Evolutionary conservation across 495 filamentous ascomycete genomes (phyloP).

Genomic region (Tuber melanosporum): DNA sequence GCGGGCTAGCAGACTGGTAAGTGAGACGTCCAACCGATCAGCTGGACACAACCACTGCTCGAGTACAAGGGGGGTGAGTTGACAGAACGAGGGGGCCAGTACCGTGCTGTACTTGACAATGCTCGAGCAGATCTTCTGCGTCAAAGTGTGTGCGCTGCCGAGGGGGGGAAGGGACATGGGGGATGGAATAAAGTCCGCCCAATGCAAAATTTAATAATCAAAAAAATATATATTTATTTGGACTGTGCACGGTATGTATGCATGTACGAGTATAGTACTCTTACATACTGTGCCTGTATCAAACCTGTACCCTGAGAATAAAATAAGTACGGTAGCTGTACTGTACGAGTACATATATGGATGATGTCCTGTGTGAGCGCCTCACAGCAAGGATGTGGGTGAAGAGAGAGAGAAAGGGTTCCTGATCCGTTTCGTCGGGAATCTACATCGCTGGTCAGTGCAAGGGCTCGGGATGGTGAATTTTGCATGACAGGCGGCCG

Average conservation of each 20-base stretch:
- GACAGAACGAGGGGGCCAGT: neutral
- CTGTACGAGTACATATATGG: neutral
- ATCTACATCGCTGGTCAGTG: conserved; percentile 31
- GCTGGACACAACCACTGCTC: conserved; percentile 30
- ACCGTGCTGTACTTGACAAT: conserved; percentile 12
- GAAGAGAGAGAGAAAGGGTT: conserved; percentile 24
- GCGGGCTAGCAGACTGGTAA: conserved; percentile 11
- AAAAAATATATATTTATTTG: neutral
- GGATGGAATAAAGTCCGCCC: conserved; percentile 1
- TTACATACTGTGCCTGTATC: neutral
- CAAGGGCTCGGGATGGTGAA: conserved; percentile 22
- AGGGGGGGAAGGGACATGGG: conserved; percentile 6
- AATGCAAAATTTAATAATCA: neutral
- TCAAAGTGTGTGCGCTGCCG: conserved; percentile 14
- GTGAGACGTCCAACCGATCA: conserved; percentile 31
- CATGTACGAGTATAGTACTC: neutral
- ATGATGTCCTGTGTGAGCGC: conserved; percentile 17
- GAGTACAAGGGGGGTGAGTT: conserved; percentile 18
- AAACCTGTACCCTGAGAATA: neutral
- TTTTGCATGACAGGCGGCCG: conserved; percentile 6
- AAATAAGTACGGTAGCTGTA: neutral
- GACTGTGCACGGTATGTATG: neutral
- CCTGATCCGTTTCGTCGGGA: conserved; percentile 39
- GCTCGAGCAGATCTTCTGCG: conserved; percentile 12
- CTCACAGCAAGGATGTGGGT: neutral